phyloP scores from a whole-genome alignment of 257 asterid genomes.

The Nicotiana attenuata region DNA sequence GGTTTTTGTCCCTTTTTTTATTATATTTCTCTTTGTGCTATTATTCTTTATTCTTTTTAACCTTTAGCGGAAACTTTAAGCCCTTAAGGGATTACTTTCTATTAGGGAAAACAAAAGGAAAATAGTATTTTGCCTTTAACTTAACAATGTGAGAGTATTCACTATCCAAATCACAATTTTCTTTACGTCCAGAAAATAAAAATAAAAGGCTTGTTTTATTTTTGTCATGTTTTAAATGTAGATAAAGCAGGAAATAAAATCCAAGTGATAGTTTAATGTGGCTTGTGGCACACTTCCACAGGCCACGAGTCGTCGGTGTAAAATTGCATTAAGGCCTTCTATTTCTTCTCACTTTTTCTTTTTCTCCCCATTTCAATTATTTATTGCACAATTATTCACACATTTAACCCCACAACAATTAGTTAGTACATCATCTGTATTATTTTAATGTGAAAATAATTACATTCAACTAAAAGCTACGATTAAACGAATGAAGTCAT shows the following conservation, averaged over 20 bases:
- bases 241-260: background rate
- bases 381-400: background rate
- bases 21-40: too few relatives aligned
- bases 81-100: background rate
- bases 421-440: background rate
- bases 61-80: too few relatives aligned
- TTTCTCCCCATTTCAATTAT: background rate
- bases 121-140: too few relatives aligned
- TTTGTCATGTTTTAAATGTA: background rate
- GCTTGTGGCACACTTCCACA: conserved; percentile 7
- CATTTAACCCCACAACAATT: background rate
- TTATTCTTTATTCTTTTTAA: background rate
- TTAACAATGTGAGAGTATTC: too few relatives aligned
- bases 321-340: background rate
- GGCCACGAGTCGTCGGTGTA: background rate
- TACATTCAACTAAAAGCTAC: background rate
- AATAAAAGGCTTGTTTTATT: background rate
- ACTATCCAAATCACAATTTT: too few relatives aligned
- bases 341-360: background rate
- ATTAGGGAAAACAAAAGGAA: background rate
- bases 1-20: too few relatives aligned
- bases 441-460: background rate
- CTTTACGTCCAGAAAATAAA: too few relatives aligned
- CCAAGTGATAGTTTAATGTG: background rate
- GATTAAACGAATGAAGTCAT: background rate